phyloP scores from a whole-genome alignment of 2,329 filamentous ascomycete species.

The Westerdykella aurantiaca region DNA sequence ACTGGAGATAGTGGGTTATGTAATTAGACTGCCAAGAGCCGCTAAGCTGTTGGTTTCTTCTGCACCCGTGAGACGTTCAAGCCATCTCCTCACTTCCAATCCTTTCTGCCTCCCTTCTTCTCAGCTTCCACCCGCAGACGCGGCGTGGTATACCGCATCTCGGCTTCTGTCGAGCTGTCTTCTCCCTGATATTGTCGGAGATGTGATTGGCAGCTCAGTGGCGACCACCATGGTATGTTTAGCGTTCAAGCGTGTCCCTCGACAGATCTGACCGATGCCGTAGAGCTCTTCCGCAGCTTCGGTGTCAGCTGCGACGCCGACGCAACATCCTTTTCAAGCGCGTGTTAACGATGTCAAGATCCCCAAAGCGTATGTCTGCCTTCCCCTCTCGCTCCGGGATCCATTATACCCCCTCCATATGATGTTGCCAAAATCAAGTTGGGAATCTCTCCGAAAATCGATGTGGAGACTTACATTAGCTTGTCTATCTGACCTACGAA shows the following conservation, averaged over 20 bases:
- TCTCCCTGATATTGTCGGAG: constrained; percentile 28
- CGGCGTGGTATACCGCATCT: constrained; percentile 24
- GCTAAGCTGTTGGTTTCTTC: neutral
- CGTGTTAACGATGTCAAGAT: constrained; percentile 79
- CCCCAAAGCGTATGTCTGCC: constrained; percentile 71
- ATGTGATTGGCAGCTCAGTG: constrained; percentile 21
- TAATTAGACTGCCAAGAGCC: neutral
- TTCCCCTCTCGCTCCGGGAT: constrained; percentile 25
- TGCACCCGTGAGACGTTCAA: no score
- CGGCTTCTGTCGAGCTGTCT: constrained; percentile 30
- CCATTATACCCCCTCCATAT: constrained; percentile 47
- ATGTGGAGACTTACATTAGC: constrained; percentile 89
- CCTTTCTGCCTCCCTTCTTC: constrained; percentile 7
- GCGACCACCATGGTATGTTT: constrained; percentile 33
- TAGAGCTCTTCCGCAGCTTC: constrained; percentile 63
- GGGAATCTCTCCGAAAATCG: constrained; percentile 99
- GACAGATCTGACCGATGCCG: constrained; percentile 11
- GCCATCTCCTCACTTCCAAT: constrained; percentile 10
- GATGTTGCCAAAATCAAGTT: constrained; percentile 81
- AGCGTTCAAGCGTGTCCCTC: no score
- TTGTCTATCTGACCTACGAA: constrained; percentile 61
- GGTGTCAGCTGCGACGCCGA: constrained; percentile 66
- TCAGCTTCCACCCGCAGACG: constrained; percentile 20
- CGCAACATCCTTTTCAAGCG: constrained; percentile 69
- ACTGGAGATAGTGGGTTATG: no score